These are phyloP conservation scores for Xanthoconium purpureum DNA, from an alignment of 768 basidiomycete genomes.

Conservation along the genomic window DNA sequence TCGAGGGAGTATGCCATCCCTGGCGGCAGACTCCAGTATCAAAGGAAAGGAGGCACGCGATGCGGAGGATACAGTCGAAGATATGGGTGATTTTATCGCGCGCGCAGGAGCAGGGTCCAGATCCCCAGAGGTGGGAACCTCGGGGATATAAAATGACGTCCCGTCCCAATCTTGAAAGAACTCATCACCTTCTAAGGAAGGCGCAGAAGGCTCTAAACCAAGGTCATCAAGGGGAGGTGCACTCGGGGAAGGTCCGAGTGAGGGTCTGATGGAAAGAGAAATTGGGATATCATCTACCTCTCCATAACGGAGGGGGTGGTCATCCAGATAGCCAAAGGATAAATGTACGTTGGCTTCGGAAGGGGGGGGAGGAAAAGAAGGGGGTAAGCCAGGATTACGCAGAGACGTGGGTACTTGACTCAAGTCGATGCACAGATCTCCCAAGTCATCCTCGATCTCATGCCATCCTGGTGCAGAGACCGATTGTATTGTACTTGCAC, in stretches of 20 bases:
- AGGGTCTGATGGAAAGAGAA: constrained; percentile 39
- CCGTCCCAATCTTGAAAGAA: constrained; percentile 24
- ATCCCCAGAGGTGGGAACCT: not conserved
- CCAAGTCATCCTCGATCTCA: constrained; percentile 46
- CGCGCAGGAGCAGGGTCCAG: not conserved
- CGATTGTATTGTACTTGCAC: constrained; percentile 16
- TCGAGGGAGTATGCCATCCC: constrained; percentile 25
- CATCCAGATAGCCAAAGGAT: constrained; percentile 34
- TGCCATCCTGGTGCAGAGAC: constrained; percentile 54
- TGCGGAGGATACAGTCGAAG: not conserved
- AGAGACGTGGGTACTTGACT: constrained; percentile 6
- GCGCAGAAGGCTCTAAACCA: constrained; percentile 47
- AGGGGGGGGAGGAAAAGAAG: constrained; percentile 34
- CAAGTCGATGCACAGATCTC: constrained; percentile 7
- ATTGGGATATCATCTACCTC: constrained; percentile 30
- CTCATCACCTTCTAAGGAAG: constrained; percentile 27
- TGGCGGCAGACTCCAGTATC: constrained; percentile 1
- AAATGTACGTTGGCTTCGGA: constrained; percentile 41
- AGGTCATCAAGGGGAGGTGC: constrained; percentile 32
- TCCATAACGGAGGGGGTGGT: constrained; percentile 38
- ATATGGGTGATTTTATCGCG: not conserved
- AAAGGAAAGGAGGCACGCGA: constrained; percentile 3
- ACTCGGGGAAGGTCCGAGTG: constrained; percentile 39
- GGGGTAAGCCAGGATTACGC: constrained; percentile 6
- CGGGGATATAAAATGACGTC: constrained; percentile 2